These are phyloP conservation scores for Lathyrus sativus DNA, from an alignment of 306 rosid species.

Conservation along the genomic window DNA sequence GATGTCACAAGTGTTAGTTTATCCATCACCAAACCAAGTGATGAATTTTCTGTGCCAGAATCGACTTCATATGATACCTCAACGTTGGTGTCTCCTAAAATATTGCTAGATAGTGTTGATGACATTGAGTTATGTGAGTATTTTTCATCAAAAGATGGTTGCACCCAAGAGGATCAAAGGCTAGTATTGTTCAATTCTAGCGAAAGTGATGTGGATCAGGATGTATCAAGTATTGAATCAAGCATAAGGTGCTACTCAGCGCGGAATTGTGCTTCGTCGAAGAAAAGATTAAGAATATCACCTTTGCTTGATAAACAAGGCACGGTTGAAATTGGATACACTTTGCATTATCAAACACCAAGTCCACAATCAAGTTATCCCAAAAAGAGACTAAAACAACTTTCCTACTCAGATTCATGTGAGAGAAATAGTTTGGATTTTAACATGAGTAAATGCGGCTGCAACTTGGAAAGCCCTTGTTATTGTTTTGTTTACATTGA, in stretches of 20 bases:
- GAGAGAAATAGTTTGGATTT: background rate
- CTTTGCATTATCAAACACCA: constrained; percentile 16
- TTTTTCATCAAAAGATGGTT: constrained; percentile 14
- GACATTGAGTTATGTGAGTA: background rate
- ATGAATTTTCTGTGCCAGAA: background rate
- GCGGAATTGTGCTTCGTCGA: background rate
- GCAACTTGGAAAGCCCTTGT: constrained; percentile 18
- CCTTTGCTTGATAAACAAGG: constrained; percentile 2
- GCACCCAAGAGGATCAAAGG: background rate
- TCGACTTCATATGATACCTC: background rate
- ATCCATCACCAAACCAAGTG: background rate
- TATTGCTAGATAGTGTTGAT: background rate
- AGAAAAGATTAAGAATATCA: constrained; percentile 12
- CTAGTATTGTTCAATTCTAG: background rate
- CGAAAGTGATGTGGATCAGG: background rate
- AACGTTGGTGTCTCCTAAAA: too few relatives aligned
- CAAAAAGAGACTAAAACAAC: background rate
- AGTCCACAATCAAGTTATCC: constrained; percentile 17
- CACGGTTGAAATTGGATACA: background rate
- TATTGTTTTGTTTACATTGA: constrained; percentile 13
- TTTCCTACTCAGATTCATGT: background rate
- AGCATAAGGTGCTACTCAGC: background rate
- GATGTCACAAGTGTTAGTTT: background rate
- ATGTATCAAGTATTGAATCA: background rate
- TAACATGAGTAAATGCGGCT: constrained; percentile 8